Base-by-base conservation (phyloP, 2,329 filamentous ascomycete genomes). In the Leptographium flavum region DNA sequence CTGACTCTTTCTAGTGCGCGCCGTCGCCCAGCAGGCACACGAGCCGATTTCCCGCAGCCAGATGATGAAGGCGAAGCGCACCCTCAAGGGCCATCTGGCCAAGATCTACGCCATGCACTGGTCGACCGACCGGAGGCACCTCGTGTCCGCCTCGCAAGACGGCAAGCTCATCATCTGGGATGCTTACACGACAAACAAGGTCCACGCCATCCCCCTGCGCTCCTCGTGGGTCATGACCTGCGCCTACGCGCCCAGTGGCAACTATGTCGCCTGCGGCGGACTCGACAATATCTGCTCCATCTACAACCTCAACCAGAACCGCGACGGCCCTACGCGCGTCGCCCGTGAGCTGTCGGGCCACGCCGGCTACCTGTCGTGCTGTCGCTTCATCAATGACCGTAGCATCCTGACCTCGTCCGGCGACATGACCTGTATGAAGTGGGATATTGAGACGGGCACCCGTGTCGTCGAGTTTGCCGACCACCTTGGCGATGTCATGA, bases 101-200 rank as follows among this genome's bases (percentile, higher is more conserved):
- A 98, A 98, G 71, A 98, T 98, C 59, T 98, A 98, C 66, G 92
- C 92, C 58, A 98, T 98, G 92, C 92, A 98, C 72, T 98, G 92
- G 92, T 96, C 92, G 30, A 98, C 92, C 53, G 92, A 98, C 68
- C 81, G 92, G 60, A 81, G 92, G 65, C 92, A 96, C 67, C 79
- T 96, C 50, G 92, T 98, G 43, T 96, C 92, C 13, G 92, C 92
- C 52, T 98, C 92, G 56, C 92, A 98, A 67, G 92, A 98, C 60
- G 92, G 92, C 63, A 98, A 98, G 73, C 80, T 98, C 55, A 98
- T 98, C 66, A 96, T 98, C 62, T 98, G 92, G 92, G 92, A 98
- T 64, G 92, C 92, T 48, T 98, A 98, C 70, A 96, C 90, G 53
- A 96, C 92, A 51, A 96, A 98, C 74, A 98, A 98, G 67, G 92